Percentiles rank a stretch among this genome's conserved stretches.
Evolutionary conservation across 1,139 yeast species (phyloP).

Genomic region (Candida glucosophila): DNA sequence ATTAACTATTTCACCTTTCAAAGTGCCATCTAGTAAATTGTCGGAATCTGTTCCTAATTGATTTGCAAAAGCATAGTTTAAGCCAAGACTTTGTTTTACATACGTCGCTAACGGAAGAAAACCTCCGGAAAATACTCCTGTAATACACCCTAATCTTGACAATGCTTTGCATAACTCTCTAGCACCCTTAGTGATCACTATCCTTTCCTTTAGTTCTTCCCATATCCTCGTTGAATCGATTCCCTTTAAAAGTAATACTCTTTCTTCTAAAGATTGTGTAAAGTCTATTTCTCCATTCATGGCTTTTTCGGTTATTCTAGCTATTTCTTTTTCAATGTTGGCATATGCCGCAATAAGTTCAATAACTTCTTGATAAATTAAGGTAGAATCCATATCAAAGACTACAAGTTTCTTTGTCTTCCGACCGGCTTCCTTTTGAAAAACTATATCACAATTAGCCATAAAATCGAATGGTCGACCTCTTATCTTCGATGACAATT

Average conservation of each 20-base stretch:
- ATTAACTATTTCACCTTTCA: conserved; percentile 74
- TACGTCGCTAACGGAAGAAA: conserved; percentile 80
- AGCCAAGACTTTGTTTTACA: conserved; percentile 57
- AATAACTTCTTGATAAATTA: conserved; percentile 93
- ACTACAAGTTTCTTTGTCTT: conserved; percentile 60
- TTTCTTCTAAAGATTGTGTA: conserved; percentile 64
- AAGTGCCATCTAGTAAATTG: conserved; percentile 45
- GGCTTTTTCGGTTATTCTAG: conserved; percentile 78
- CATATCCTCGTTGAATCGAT: conserved; percentile 66
- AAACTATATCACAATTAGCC: conserved; percentile 21
- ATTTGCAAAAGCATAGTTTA: conserved; percentile 90
- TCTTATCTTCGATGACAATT: conserved; percentile 5
- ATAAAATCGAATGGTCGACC: conserved; percentile 2
- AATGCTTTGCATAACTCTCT: conserved; percentile 57
- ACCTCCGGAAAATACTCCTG: conserved; percentile 94
- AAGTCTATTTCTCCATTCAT: conserved; percentile 97
- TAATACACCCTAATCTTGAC: conserved; percentile 50
- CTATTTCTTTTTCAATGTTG: conserved; percentile 23
- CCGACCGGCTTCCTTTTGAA: conserved; percentile 26
- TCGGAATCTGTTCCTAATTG: conserved; percentile 45
- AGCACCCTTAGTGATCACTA: conserved; percentile 79
- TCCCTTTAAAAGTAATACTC: conserved; percentile 76
- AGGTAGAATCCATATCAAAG: conserved; percentile 97
- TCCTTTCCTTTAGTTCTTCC: conserved; percentile 65
- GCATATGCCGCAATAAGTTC: conserved; percentile 75